These are phyloP conservation scores for Euptelea pleiosperma DNA, from an alignment of 164 flowering plant genomes.

Conservation along the genomic window DNA sequence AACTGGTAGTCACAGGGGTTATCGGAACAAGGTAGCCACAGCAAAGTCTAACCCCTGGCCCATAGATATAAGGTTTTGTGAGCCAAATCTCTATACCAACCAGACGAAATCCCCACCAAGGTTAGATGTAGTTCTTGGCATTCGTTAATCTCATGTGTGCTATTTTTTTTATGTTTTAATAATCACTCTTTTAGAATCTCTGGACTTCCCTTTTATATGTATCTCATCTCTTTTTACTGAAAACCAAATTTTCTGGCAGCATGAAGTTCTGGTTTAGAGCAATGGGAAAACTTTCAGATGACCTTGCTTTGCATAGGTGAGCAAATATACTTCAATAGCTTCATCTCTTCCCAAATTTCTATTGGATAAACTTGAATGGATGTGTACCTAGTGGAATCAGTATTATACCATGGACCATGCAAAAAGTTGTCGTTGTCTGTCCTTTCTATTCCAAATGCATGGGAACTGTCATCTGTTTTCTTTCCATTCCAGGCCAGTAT, in stretches of 20 bases:
- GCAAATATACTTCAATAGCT: slow-evolving; percentile 10
- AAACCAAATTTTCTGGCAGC: slow-evolving; percentile 41
- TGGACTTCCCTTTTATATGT: background rate
- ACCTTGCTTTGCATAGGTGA: slow-evolving; percentile 91
- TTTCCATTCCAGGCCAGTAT: no score
- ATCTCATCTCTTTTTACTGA: slow-evolving; percentile 7
- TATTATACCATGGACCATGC: no score
- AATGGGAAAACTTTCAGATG: slow-evolving; percentile 89
- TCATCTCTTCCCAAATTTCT: background rate
- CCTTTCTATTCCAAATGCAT: slow-evolving; percentile 6
- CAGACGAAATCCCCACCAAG: slow-evolving; percentile 72
- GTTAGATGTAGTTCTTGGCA: slow-evolving; percentile 29
- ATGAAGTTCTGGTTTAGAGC: slow-evolving; percentile 84
- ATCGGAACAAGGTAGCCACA: slow-evolving; percentile 76
- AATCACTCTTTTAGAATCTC: background rate
- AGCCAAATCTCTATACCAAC: slow-evolving; percentile 53
- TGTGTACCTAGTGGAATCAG: no score
- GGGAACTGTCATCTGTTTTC: no score
- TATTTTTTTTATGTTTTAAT: background rate
- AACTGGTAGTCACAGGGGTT: slow-evolving; percentile 46
- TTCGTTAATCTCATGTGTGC: background rate
- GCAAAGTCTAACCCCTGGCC: slow-evolving; percentile 69
- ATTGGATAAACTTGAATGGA: background rate
- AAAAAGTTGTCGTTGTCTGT: no score
- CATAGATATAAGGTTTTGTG: slow-evolving; percentile 85